Base-by-base conservation (phyloP, 495 filamentous ascomycete species). In the Penicillium maclennaniae region DNA sequence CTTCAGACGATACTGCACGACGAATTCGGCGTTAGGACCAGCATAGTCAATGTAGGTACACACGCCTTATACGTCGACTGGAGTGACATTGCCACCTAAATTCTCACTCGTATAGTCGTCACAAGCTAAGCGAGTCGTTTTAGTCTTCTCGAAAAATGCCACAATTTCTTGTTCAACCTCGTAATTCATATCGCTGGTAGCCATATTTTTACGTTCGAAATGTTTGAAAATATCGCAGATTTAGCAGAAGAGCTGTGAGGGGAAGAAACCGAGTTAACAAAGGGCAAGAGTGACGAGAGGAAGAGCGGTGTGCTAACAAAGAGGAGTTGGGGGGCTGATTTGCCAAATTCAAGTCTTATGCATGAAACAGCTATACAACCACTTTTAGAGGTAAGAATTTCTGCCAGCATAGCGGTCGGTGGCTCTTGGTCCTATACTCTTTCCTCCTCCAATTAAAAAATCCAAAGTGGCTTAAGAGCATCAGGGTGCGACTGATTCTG, bases 11-110 rank as follows among this genome's bases (percentile, higher is more conserved):
- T 74, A 76, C 54, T 75, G 72, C 42, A 66, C 68, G 19, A 75
- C 68, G 41, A 60, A 73, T 58, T 72, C 72, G 40, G 51, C 48
- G 16, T 67, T 61, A 16, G 51, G 60, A 37, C 74, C 70, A 14
- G 69, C 69, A 40, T 74, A 76, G 42, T 75, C 67, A 1, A 70
- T 67, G 51, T 78, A 76, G 53, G 68, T 71, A 61, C 72, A 74
- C n/a, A 53, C 55, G n/a, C 73, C 72, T 55, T 77, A 71, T n/a
- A 76, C 56, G 20, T 44, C 46, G 7, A 76, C 64, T 15, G 71
- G 66, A 51, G 61, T 54, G 25, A 71, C 58, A 28, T 62, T 49
- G 15, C 63, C 70, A 12, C 69, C 66, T 41, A 58, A 46, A 47
- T 69, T 63, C 26, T 71, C 58, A 17, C 43, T 64, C 34, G 69